Evolutionary conservation across 495 filamentous ascomycete genomes (phyloP), one percentile per base, ranked within the genome.

Genomic region (Oleoguttula mirabilis): DNA sequence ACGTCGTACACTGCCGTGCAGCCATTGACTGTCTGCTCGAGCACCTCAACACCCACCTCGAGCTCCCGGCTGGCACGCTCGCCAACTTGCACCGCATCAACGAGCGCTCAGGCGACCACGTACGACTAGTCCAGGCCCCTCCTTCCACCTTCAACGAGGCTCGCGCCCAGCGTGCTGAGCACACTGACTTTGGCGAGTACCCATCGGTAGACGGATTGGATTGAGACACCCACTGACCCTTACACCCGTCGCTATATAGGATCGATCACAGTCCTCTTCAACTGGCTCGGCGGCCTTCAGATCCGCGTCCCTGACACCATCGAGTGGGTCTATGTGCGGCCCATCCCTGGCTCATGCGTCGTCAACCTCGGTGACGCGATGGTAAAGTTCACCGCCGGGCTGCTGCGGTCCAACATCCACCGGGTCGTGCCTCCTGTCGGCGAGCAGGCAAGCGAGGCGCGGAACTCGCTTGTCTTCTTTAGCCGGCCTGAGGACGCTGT

Each of bases 341-440:
- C 79, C 0, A 50, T 77, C 11, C 64, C 62, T 3, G 72, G 75
- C 0, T 69, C 72, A 37, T 67, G 66, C 7, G 72, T 83, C 23
- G 60, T 80, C 36, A 82, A 83, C 40, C 64, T 83, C 0, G 78
- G 76, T 0, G 79, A 83, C 41, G 72, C 75, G 7, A 67, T 79
- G 60, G 70, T 72, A 7, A 76, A 72, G 31, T 80, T 80, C 50
- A 75, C 73, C 6, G 70, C 69, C 37, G 73, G 75, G 5, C 45
- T 72, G n/a, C 53, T 80, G 30, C 66, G 76, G 16, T 70, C 67
- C 1, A 78, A 76, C 48, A 71, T 79, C 11, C 77, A 81, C 54
- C 66, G 77, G 3, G 76, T 80, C 16, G 69, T 73, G 3, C 62
- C 64, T 1, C 66, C 75, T 2, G 73, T 74, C 0, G 76, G 73